A percentile compares a stretch with the other conserved stretches of the same genome.
Conservation (phyloP, 108 stramenopile species). For the Nannochloropsis salina region DNA sequence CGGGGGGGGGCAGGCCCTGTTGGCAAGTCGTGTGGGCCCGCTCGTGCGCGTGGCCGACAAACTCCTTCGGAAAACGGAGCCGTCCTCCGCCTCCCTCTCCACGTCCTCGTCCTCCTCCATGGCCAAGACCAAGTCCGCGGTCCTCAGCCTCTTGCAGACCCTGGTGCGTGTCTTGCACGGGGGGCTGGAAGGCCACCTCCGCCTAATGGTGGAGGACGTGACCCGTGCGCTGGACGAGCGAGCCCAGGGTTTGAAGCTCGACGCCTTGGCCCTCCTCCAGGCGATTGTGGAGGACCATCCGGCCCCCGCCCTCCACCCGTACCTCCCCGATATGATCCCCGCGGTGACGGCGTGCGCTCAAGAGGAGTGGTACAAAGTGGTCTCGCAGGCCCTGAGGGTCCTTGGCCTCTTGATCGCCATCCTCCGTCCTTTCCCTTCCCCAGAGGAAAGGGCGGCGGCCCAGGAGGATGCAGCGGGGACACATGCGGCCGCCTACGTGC, state of each 20-base stretch:
- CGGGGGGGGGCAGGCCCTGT: neutral
- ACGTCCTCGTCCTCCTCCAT: neutral
- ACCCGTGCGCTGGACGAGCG: slow-evolving; percentile 55
- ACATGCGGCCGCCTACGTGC: slow-evolving; percentile 41
- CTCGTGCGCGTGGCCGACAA: neutral
- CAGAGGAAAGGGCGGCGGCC: slow-evolving; percentile 46
- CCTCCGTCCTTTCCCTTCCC: neutral
- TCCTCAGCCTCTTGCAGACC: slow-evolving; percentile 63
- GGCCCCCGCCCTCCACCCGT: slow-evolving; percentile 54
- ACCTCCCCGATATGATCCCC: slow-evolving; percentile 56
- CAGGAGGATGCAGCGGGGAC: slow-evolving; percentile 57
- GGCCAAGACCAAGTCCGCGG: slow-evolving; percentile 65
- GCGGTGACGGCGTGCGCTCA: slow-evolving; percentile 64
- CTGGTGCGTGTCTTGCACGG: slow-evolving; percentile 68
- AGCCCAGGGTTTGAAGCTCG: slow-evolving; percentile 77
- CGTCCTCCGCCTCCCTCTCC: neutral
- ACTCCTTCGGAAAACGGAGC: slow-evolving; percentile 51
- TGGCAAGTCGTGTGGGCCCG: neutral
- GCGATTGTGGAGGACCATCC: slow-evolving; percentile 64
- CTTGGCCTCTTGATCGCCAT: slow-evolving; percentile 50
- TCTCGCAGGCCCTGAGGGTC: slow-evolving; percentile 80
- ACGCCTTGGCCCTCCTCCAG: slow-evolving; percentile 71
- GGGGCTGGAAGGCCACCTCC: slow-evolving; percentile 63
- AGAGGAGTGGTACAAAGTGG: slow-evolving; percentile 97
- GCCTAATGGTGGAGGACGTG: slow-evolving; percentile 63